Base-by-base conservation (phyloP, 1,284 basidiomycete genomes). In the Malassezia nana region DNA sequence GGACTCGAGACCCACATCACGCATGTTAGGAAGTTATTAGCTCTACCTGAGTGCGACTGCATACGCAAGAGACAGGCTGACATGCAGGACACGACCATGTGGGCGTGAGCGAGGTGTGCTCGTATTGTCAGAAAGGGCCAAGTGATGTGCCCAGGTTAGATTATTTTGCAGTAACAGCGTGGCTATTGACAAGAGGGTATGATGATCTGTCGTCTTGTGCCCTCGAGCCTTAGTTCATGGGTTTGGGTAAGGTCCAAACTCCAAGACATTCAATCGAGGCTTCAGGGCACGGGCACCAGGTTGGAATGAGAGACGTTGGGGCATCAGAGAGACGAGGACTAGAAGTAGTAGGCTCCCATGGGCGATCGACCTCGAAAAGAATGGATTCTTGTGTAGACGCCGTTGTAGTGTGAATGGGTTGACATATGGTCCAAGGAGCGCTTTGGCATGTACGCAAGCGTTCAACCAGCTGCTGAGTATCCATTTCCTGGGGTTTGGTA, bases 41-140 rank as follows among this genome's bases (percentile, higher is more conserved):
- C 69, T 72, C 68, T 71, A 72, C 63, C 69, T 72, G 69, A 72
- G 47, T 22, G 24, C 45, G 15, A 20, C 35, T 38, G 35, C n/a
- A 2, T 10, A 38, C 18, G 35, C 35, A 10, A 38, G 35, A 20
- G 18, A n/a, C 18, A 38, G 7, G 20, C 35, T 38, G 20, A 38
- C 35, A n/a, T 38, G 20, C 35, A 38, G 32, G 35, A 18, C 16
- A 4, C 5, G 18, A 5, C 2, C 20, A n/a, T 38, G 18, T 38
- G 3, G 30, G 30, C n/a, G n/a, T n/a, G n/a, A n/a, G n/a, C n/a
- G n/a, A n/a, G n/a, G n/a, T n/a, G n/a, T n/a, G n/a, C 3, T 31
- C 9, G n/a, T 4, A 31, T 33, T 33, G 15, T 12, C 16, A 33
- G 15, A 33, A n/a, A 33, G n/a, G n/a, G n/a, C n/a, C n/a, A n/a